A percentile compares a stretch with the other conserved stretches of the same genome.
phyloP scores from a whole-genome alignment of 495 filamentous ascomycete species.

The Penicillium odoratum region DNA sequence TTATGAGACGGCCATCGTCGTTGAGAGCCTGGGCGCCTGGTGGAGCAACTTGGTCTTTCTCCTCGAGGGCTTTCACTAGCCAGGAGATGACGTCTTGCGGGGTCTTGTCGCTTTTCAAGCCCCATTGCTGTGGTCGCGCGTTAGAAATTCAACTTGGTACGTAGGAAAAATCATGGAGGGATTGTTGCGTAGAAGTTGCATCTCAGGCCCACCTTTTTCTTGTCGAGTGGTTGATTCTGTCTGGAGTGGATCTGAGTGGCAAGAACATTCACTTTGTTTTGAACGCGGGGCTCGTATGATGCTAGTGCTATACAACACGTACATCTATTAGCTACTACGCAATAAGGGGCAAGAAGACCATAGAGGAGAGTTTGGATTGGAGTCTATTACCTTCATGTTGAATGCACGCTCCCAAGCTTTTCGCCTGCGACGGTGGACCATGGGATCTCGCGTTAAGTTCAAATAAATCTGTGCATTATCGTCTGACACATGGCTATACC shows the following conservation, averaged over 20 bases:
- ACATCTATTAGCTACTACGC: neutral
- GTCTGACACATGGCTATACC: constrained; percentile 8
- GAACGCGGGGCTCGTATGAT: neutral
- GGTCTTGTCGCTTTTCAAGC: neutral
- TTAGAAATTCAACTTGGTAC: neutral
- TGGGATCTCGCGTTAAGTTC: neutral
- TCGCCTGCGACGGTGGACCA: neutral
- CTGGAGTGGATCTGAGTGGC: constrained; percentile 2
- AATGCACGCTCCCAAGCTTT: constrained; percentile 6
- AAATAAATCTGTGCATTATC: neutral
- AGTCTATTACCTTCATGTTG: neutral
- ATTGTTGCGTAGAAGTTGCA: too few species aligned
- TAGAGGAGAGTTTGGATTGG: neutral
- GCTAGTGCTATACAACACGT: neutral
- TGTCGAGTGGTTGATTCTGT: constrained; percentile 1
- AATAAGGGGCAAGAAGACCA: neutral
- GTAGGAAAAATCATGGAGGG: too few species aligned
- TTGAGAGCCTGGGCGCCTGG: neutral
- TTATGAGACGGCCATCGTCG: neutral
- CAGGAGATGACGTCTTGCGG: neutral
- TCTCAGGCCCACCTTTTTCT: neutral
- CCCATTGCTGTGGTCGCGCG: neutral
- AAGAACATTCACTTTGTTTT: neutral
- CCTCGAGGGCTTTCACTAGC: neutral
- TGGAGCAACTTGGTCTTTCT: neutral